phyloP scores from a whole-genome alignment of 257 asterid species.

The Echites panduratus region DNA sequence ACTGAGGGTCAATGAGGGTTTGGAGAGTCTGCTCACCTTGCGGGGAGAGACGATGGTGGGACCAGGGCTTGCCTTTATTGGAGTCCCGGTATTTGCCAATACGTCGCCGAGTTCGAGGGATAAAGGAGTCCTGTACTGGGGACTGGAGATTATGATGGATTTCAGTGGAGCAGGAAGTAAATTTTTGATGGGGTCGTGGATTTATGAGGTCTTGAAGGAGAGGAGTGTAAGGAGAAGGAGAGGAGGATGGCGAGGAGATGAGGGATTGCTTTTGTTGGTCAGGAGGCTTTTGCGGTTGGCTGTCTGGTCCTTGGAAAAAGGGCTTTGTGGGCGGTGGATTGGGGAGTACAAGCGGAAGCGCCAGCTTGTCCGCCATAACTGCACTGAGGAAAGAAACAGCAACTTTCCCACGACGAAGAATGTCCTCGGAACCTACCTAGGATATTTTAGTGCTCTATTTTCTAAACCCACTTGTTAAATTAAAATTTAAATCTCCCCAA shows the following conservation, averaged over 20 bases:
- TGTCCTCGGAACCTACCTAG: too few relatives aligned
- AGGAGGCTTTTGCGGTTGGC: conserved; percentile 17
- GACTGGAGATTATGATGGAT: conserved; percentile 9
- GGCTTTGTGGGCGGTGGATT: conserved; percentile 75
- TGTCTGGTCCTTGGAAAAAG: conserved; percentile 50
- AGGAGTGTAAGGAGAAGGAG: conserved; percentile 34
- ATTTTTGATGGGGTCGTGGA: conserved; percentile 24
- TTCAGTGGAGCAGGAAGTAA: conserved; percentile 23
- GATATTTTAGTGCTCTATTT: too few relatives aligned
- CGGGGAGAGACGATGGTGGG: conserved; percentile 57
- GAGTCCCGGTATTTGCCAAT: conserved; percentile 60
- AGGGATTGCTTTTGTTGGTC: conserved; percentile 28
- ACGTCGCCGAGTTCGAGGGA: conserved; percentile 54
- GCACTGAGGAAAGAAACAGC: background rate
- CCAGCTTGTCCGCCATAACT: conserved; percentile 72
- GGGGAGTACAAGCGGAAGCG: conserved; percentile 80
- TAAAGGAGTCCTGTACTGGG: conserved; percentile 13
- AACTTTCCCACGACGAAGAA: background rate
- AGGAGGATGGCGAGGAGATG: conserved; percentile 22
- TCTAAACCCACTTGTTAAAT: too few relatives aligned
- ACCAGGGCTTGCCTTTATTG: conserved; percentile 82
- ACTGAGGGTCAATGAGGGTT: conserved; percentile 46
- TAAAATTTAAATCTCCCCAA: too few relatives aligned
- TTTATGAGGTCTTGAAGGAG: conserved; percentile 44
- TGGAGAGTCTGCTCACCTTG: conserved; percentile 60